These are phyloP conservation scores for Emericellopsis atlantica DNA, from an alignment of 2,329 filamentous ascomycete species.

Conservation along the genomic window DNA sequence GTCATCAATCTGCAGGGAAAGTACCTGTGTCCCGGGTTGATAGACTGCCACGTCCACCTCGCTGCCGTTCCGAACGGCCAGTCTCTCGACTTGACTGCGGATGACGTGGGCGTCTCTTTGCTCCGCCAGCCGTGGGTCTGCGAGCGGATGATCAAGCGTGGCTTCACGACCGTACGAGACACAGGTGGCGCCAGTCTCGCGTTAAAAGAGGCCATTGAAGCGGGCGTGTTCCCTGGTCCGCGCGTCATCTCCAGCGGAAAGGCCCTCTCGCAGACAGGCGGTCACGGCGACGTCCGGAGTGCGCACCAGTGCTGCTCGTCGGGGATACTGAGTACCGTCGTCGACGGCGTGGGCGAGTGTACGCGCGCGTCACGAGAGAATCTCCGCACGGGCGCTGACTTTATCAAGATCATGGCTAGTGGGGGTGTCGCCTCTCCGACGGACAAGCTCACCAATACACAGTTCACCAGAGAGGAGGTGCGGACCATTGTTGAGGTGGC, in stretches of 20 bases:
- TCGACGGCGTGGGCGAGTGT: slow-evolving; percentile 42
- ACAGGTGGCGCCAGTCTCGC: slow-evolving; percentile 42
- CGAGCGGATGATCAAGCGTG: slow-evolving; percentile 37
- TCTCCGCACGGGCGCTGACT: slow-evolving; percentile 41
- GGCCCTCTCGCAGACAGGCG: slow-evolving; percentile 42
- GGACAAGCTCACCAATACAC: slow-evolving; percentile 36
- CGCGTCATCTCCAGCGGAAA: slow-evolving; percentile 40
- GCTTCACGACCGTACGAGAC: slow-evolving; percentile 47
- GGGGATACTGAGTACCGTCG: slow-evolving; percentile 21
- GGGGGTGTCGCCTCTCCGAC: slow-evolving; percentile 45
- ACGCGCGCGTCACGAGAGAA: slow-evolving; percentile 38
- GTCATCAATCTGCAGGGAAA: slow-evolving; percentile 10
- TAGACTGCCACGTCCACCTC: slow-evolving; percentile 20
- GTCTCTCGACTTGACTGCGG: slow-evolving; percentile 4
- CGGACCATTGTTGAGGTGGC: slow-evolving; percentile 38
- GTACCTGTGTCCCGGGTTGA: slow-evolving; percentile 19
- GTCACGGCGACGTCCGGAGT: slow-evolving; percentile 35
- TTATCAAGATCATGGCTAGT: slow-evolving; percentile 46
- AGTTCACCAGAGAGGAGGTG: slow-evolving; percentile 45
- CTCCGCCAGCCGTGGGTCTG: slow-evolving; percentile 34
- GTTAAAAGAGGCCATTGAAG: slow-evolving; percentile 42
- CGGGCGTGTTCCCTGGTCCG: slow-evolving; percentile 41
- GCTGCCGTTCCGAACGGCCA: slow-evolving; percentile 14
- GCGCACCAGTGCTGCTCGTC: slow-evolving; percentile 13
- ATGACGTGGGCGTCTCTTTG: slow-evolving; percentile 21